phyloP scores from a whole-genome alignment of 495 filamentous ascomycete species.

The Penicillium antarcticum region DNA sequence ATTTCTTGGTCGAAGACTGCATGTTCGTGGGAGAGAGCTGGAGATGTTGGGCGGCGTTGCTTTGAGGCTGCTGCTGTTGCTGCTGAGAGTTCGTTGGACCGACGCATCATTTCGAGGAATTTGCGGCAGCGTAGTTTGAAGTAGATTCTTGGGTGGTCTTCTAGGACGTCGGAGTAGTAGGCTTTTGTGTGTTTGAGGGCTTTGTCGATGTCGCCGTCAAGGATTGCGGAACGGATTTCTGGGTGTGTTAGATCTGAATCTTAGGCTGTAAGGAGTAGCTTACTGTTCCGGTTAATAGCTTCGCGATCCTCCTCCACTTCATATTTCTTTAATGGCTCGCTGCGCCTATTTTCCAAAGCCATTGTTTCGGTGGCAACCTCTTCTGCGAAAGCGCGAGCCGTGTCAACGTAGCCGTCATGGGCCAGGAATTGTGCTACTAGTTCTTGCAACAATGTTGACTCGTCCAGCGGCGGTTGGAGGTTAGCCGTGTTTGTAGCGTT shows the following conservation, averaged over 20 bases:
- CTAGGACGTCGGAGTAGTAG: conserved; percentile 78
- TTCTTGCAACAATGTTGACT: conserved; percentile 76
- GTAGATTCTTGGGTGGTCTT: conserved; percentile 81
- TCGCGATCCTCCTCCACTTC: conserved; percentile 84
- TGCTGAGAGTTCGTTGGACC: conserved; percentile 62
- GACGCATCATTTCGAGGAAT: conserved; percentile 94
- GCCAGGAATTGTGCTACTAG: conserved; percentile 85
- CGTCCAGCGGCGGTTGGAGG: conserved; percentile 65
- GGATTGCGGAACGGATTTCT: conserved; percentile 85
- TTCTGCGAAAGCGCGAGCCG: conserved; percentile 80
- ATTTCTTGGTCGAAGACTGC: conserved; percentile 67
- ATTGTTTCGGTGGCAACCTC: conserved; percentile 73
- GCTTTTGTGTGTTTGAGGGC: conserved; percentile 76
- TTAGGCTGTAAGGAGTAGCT: conserved; percentile 13
- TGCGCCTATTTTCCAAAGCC: conserved; percentile 55
- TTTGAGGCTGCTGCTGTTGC: conserved; percentile 29
- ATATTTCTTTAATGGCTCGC: conserved; percentile 54
- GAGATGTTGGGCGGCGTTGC: conserved; percentile 28
- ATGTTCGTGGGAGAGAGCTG: conserved; percentile 33
- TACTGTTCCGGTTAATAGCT: conserved; percentile 84
- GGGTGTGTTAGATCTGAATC: background rate
- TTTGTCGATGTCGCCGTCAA: conserved; percentile 90
- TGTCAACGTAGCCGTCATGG: conserved; percentile 97
- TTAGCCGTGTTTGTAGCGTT: conserved; percentile 45
- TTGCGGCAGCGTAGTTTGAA: conserved; percentile 89